Conservation (phyloP, 2,329 filamentous ascomycete species). For the Trichoderma sp. region DNA sequence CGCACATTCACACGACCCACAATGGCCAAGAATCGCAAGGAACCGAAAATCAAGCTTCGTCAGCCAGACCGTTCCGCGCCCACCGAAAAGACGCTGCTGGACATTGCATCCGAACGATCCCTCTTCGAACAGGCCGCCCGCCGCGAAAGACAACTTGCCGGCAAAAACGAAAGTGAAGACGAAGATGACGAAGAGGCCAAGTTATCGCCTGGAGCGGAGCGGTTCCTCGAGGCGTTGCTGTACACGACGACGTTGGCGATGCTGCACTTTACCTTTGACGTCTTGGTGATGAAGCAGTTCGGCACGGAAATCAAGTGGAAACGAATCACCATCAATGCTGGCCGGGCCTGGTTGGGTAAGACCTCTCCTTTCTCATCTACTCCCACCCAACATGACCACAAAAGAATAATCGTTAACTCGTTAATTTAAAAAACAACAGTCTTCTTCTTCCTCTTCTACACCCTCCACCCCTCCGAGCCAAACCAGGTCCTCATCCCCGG, state of each 20-base stretch:
- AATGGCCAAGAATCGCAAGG: constrained; percentile 53
- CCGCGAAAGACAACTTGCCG: constrained; percentile 34
- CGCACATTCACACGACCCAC: neutral
- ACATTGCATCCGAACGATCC: constrained; percentile 65
- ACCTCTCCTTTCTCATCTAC: neutral
- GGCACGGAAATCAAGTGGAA: constrained; percentile 63
- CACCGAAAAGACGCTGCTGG: constrained; percentile 65
- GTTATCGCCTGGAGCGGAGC: constrained; percentile 47
- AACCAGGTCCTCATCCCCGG: constrained; percentile 50
- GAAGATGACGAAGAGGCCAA: constrained; percentile 31
- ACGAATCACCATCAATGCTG: constrained; percentile 51
- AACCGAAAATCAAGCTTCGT: constrained; percentile 56
- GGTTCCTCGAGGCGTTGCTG: constrained; percentile 54
- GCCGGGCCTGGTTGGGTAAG: constrained; percentile 54
- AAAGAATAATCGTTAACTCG: neutral
- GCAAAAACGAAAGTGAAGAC: constrained; percentile 25
- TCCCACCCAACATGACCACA: neutral
- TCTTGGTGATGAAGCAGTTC: constrained; percentile 77
- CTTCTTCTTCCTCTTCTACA: constrained; percentile 55
- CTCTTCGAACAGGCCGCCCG: constrained; percentile 52
- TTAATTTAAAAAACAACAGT: constrained; percentile 39
- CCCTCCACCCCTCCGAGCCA: constrained; percentile 53
- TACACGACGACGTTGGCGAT: constrained; percentile 64
- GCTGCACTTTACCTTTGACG: constrained; percentile 75
- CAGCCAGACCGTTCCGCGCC: constrained; percentile 67